Evolutionary conservation across 495 filamentous ascomycete species (phyloP).

Genomic region (Echria macrotheca): DNA sequence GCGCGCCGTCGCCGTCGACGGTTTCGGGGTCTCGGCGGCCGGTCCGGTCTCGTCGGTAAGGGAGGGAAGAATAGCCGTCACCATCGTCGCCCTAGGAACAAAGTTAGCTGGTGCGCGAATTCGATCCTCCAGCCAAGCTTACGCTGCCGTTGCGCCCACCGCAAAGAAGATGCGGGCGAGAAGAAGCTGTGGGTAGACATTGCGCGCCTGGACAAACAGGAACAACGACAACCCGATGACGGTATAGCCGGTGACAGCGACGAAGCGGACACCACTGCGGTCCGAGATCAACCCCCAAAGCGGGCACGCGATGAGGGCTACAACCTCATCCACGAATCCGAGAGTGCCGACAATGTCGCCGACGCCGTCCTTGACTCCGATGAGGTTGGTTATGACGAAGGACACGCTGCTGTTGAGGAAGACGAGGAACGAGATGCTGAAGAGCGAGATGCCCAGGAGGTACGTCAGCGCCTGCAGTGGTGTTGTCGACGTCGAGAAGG

Average conservation of each 20-base stretch:
- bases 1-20: constrained; percentile 10
- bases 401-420: constrained; percentile 93
- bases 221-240: constrained; percentile 73
- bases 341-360: constrained; percentile 90
- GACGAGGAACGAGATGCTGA: constrained; percentile 94
- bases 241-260: constrained; percentile 70
- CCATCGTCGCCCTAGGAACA: constrained; percentile 76
- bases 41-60: constrained; percentile 55
- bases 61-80: constrained; percentile 86
- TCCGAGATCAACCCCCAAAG: constrained; percentile 90
- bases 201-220: constrained; percentile 75
- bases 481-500: constrained; percentile 55
- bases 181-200: constrained; percentile 86
- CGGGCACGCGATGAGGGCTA: constrained; percentile 86
- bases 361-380: constrained; percentile 68
- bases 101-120: no score
- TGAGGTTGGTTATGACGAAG: constrained; percentile 88
- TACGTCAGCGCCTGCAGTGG: constrained; percentile 75
- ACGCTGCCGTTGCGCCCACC: constrained; percentile 81
- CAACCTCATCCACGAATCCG: constrained; percentile 91
- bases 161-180: constrained; percentile 84
- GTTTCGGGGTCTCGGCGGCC: constrained; percentile 17
- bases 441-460: constrained; percentile 81
- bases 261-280: constrained; percentile 76
- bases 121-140: no score